Conservation (phyloP, 148 eudicot genomes). For the Simmondsia chinensis region DNA sequence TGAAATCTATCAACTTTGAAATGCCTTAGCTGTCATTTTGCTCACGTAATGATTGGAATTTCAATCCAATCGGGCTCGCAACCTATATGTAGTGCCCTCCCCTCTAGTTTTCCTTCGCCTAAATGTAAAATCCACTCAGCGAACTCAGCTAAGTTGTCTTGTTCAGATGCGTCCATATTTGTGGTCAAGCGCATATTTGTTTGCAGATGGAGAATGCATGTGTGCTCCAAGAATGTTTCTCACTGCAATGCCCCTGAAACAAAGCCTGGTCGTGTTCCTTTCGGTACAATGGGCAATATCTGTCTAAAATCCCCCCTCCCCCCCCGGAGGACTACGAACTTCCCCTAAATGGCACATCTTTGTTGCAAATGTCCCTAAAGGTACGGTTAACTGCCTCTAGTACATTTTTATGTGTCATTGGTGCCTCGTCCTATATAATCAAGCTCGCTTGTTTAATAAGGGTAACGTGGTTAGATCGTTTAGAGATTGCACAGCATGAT, state of each 20-base stretch:
- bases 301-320: slow-evolving; percentile 5
- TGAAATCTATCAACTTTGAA: not conserved
- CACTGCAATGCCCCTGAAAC: not conserved
- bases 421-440: slow-evolving; percentile 6
- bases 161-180: too few species aligned
- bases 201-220: not conserved
- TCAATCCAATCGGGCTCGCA: slow-evolving; percentile 1
- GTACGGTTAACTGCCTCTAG: slow-evolving; percentile 1
- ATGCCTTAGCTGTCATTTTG: not conserved
- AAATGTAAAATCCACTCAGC: too few species aligned
- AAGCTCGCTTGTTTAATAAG: not conserved
- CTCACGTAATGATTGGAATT: not conserved
- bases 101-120: too few species aligned
- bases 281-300: not conserved
- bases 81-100: too few species aligned
- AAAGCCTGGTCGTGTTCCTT: not conserved
- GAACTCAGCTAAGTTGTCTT: too few species aligned
- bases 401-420: slow-evolving; percentile 6
- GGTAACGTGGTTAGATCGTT: not conserved
- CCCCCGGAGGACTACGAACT: not conserved
- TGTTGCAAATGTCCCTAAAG: not conserved
- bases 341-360: not conserved
- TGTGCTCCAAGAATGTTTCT: not conserved
- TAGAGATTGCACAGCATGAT: not conserved
- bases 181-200: slow-evolving; percentile 2